These are phyloP conservation scores for Phytopythium helicoides DNA, from an alignment of 352 stramenopile genomes.

Conservation along the genomic window DNA sequence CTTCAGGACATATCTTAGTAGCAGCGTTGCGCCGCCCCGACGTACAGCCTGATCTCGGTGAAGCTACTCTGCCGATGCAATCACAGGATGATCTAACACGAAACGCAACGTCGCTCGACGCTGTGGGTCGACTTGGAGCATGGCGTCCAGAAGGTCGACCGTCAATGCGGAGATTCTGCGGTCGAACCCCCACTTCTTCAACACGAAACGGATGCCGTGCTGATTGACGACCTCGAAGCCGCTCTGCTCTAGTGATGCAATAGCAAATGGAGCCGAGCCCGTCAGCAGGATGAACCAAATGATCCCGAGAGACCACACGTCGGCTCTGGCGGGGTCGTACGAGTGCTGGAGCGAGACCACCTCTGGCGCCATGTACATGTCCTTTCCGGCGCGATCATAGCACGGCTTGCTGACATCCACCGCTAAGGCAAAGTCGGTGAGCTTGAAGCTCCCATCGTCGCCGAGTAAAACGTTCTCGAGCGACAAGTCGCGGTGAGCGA, in stretches of 20 bases:
- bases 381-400: slow-evolving; percentile 32
- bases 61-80: neutral
- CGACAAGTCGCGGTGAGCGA: slow-evolving; percentile 40
- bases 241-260: slow-evolving; percentile 23
- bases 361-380: slow-evolving; percentile 37
- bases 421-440: slow-evolving; percentile 48
- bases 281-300: slow-evolving; percentile 51
- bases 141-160: neutral
- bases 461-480: slow-evolving; percentile 39
- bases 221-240: slow-evolving; percentile 30
- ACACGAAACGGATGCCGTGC: slow-evolving; percentile 18
- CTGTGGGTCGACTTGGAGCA: neutral
- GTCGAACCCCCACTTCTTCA: slow-evolving; percentile 28
- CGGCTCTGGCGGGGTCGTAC: slow-evolving; percentile 40
- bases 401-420: slow-evolving; percentile 12
- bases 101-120: neutral
- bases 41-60: too few relatives aligned
- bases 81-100: neutral
- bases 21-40: too few relatives aligned
- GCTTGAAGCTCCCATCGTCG: slow-evolving; percentile 26
- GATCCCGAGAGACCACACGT: slow-evolving; percentile 51
- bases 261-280: slow-evolving; percentile 25
- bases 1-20: too few relatives aligned
- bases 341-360: slow-evolving; percentile 10
- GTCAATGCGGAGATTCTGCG: neutral